A percentile compares a stretch with the other conserved stretches of the same genome.
Evolutionary conservation across 257 asterid genomes (phyloP).

Genomic region (Jaltomata sinuosa): DNA sequence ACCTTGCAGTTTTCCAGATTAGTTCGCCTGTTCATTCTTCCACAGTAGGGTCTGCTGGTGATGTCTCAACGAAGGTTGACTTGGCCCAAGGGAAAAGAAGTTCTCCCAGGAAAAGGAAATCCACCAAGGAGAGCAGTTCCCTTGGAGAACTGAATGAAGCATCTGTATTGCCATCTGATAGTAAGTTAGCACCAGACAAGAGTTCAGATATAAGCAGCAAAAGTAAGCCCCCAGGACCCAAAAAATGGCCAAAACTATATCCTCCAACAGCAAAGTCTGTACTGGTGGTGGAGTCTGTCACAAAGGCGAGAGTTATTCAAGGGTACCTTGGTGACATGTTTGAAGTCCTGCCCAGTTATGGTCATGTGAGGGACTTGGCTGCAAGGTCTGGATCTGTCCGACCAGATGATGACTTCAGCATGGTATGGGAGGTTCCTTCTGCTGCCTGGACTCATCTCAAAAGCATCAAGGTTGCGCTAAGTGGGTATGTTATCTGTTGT

Average conservation of each 20-base stretch:
- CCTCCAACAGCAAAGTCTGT: conserved; percentile 73
- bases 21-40: conserved; percentile 14
- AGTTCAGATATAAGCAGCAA: conserved; percentile 15
- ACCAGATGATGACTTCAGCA: conserved; percentile 91
- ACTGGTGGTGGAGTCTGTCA: conserved; percentile 76
- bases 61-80: conserved; percentile 18
- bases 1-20: conserved; percentile 31
- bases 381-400: conserved; percentile 95
- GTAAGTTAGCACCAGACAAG: conserved; percentile 15
- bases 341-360: conserved; percentile 91
- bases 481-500: conserved; percentile 51
- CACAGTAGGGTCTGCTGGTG: conserved; percentile 24
- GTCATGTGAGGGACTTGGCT: conserved; percentile 96
- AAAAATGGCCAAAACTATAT: conserved; percentile 50
- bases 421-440: conserved; percentile 98
- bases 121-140: conserved; percentile 21
- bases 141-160: conserved; percentile 15
- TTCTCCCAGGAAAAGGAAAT: conserved; percentile 26
- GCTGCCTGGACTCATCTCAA: conserved; percentile 96
- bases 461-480: conserved; percentile 79
- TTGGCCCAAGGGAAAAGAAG: conserved; percentile 22
- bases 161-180: conserved; percentile 13
- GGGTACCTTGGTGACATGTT: conserved; percentile 92
- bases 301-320: conserved; percentile 90
- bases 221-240: conserved; percentile 20